Conservation (phyloP, 306 rosid genomes). For the Abrus pulchellus region DNA sequence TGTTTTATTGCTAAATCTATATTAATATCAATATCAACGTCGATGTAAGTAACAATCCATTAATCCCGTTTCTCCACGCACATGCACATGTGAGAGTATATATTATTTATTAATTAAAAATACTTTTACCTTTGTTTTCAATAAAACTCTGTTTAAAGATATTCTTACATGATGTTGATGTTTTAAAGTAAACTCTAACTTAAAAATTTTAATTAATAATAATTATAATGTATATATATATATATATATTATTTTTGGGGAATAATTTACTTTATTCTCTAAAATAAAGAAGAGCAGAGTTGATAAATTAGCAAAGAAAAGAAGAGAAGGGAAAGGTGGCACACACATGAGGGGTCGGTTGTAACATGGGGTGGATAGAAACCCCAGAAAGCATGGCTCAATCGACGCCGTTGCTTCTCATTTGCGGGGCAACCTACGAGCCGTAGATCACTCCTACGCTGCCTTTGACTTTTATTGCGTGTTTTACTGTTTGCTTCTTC, state of each 20-base stretch:
- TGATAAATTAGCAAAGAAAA: neutral
- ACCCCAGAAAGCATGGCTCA: slow-evolving; percentile 17
- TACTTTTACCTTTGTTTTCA: no score
- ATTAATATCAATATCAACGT: no score
- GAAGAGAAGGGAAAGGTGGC: neutral
- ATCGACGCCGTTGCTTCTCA: slow-evolving; percentile 39
- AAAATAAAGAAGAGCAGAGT: neutral
- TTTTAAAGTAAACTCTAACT: neutral
- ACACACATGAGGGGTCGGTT: slow-evolving; percentile 45
- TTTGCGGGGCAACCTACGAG: slow-evolving; percentile 26
- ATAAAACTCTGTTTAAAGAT: no score
- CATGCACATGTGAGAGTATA: no score
- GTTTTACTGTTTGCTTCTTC: neutral
- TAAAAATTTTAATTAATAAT: no score
- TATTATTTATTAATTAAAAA: no score
- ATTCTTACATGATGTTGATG: neutral
- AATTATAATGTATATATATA: no score
- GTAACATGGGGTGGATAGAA: neutral
- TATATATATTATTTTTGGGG: no score
- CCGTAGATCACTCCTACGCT: slow-evolving; percentile 39
- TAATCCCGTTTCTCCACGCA: no score
- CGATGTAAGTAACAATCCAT: no score
- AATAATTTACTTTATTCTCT: neutral
- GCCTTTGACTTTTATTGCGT: neutral
- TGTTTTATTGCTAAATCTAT: no score